Percentiles rank a stretch among this genome's conserved stretches.
These are phyloP conservation scores for Gracilaria caudata DNA, from an alignment of 23 red algal species.

Conservation along the genomic window DNA sequence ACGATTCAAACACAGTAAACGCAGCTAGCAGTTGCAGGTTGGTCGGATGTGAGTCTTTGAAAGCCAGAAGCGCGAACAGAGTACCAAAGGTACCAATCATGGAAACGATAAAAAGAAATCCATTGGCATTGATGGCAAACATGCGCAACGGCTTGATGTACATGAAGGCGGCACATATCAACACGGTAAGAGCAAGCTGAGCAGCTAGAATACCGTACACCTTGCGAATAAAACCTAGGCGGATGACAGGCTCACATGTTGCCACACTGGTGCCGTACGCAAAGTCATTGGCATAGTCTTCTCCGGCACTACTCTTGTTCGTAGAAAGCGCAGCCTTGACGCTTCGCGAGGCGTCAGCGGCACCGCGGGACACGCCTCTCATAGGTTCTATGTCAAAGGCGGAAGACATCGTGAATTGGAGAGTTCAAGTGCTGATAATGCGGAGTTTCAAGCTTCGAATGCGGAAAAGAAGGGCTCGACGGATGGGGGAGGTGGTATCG, in stretches of 20 bases:
- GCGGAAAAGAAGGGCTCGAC: neutral
- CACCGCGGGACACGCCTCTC: neutral
- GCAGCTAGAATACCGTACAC: constrained; percentile 86
- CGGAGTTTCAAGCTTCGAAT: neutral
- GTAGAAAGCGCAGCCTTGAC: neutral
- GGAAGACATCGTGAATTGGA: constrained; percentile 6
- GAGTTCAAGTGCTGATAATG: neutral
- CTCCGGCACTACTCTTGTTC: neutral
- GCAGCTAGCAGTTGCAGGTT: constrained; percentile 76
- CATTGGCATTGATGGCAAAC: constrained; percentile 29
- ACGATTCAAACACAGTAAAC: constrained; percentile 82
- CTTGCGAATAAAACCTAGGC: constrained; percentile 93
- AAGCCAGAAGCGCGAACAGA: constrained; percentile 72
- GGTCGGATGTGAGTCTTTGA: constrained; percentile 65
- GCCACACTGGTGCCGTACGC: constrained; percentile 68
- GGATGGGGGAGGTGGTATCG: neutral
- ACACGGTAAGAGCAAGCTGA: constrained; percentile 81
- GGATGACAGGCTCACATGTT: constrained; percentile 49
- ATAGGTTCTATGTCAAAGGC: constrained; percentile 2
- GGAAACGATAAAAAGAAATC: constrained; percentile 65
- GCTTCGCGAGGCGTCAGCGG: neutral
- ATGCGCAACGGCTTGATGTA: constrained; percentile 58
- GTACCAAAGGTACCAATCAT: constrained; percentile 78
- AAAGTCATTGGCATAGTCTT: constrained; percentile 58
- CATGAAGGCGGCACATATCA: constrained; percentile 86